Evolutionary conservation across 257 asterid species (phyloP).

Genomic region (Misopates orontium): DNA sequence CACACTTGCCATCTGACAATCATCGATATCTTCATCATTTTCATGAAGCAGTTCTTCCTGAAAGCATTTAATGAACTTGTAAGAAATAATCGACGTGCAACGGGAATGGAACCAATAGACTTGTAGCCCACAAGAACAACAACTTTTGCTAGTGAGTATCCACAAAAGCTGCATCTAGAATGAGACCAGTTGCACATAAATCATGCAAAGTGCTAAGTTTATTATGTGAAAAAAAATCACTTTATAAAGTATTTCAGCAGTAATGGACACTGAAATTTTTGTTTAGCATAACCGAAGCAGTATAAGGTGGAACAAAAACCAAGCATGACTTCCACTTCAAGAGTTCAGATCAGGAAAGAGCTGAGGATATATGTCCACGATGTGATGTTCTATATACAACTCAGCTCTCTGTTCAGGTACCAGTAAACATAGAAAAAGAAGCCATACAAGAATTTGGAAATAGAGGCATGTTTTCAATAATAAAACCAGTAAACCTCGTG

Average conservation of each 20-base stretch:
- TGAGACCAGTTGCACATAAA: neutral
- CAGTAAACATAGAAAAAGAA: no score
- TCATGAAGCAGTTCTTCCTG: slow-evolving; percentile 51
- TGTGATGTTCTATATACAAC: neutral
- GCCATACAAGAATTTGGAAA: neutral
- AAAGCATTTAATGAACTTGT: slow-evolving; percentile 20
- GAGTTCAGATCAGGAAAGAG: neutral
- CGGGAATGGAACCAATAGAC: slow-evolving; percentile 5
- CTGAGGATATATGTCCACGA: neutral
- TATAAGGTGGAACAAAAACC: neutral
- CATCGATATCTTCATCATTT: slow-evolving; percentile 36
- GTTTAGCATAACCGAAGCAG: neutral
- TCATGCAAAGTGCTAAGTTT: neutral
- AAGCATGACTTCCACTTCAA: neutral
- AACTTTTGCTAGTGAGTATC: neutral
- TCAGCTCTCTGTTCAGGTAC: no score
- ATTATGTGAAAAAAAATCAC: neutral
- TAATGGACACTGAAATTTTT: neutral
- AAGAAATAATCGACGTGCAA: slow-evolving; percentile 12
- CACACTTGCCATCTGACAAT: slow-evolving; percentile 21
- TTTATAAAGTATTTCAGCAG: neutral
- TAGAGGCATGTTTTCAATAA: neutral
- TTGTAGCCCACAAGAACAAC: neutral
- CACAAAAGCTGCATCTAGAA: neutral
- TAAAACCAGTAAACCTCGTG: no score